Conservation (phyloP, 192 early-diverging fungal species). For the Pilaira anomala region DNA sequence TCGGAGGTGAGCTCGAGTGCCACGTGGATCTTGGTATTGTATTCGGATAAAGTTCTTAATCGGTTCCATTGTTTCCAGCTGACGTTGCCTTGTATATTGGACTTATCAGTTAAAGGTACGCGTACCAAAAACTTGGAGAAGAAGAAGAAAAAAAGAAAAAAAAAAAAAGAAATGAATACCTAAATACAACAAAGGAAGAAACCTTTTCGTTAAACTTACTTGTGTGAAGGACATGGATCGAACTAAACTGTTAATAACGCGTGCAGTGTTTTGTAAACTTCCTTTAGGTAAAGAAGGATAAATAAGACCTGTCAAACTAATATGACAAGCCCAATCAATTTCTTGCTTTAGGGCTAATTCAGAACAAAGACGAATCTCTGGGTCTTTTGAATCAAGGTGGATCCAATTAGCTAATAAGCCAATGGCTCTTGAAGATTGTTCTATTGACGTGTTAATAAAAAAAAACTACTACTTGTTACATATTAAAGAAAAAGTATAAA, state of each 20-base stretch:
- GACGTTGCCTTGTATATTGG: slow-evolving; percentile 5
- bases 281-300: slow-evolving; percentile 41
- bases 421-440: slow-evolving; percentile 32
- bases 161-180: too few species aligned
- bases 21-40: slow-evolving; percentile 54
- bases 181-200: too few species aligned
- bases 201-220: slow-evolving; percentile 23
- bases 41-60: slow-evolving; percentile 67
- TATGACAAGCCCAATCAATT: slow-evolving; percentile 66
- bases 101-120: slow-evolving; percentile 39
- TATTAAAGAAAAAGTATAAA: slow-evolving; percentile 1
- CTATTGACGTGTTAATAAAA: slow-evolving; percentile 15
- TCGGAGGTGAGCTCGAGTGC: slow-evolving; percentile 58
- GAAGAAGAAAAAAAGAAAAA: too few species aligned
- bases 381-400: slow-evolving; percentile 48
- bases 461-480: too few species aligned
- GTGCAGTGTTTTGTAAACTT: slow-evolving; percentile 54
- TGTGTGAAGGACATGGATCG: slow-evolving; percentile 37
- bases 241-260: slow-evolving; percentile 39
- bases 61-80: slow-evolving; percentile 83
- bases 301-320: slow-evolving; percentile 60
- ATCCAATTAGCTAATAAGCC: slow-evolving; percentile 56
- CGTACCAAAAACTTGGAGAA: slow-evolving; percentile 48
- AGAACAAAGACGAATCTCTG: slow-evolving; percentile 48
- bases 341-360: slow-evolving; percentile 63